phyloP scores from a whole-genome alignment of 768 basidiomycete species.

The Jaapia argillacea region DNA sequence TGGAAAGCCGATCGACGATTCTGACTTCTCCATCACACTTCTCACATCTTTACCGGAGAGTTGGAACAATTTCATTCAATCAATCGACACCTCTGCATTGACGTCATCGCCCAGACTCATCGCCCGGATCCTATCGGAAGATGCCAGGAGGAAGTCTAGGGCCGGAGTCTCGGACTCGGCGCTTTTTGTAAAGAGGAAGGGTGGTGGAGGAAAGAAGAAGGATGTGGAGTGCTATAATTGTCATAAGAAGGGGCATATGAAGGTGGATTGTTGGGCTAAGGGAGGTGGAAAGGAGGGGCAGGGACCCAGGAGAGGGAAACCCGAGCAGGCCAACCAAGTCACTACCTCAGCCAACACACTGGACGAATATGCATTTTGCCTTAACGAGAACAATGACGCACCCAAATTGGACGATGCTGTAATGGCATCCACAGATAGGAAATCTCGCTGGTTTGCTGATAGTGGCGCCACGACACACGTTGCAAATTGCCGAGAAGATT shows the following conservation, averaged over 20 bases:
- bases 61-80: conserved; percentile 13
- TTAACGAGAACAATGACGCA: too few relatives aligned
- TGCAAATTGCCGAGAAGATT: not conserved
- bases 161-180: not conserved
- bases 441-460: not conserved
- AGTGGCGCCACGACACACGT: not conserved
- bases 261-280: conserved; percentile 19
- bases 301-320: too few relatives aligned
- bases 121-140: conserved; percentile 6
- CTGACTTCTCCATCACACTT: conserved; percentile 8
- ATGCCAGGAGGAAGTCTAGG: not conserved
- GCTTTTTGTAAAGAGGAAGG: not conserved
- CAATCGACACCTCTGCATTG: conserved; percentile 4
- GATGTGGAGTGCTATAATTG: conserved; percentile 18
- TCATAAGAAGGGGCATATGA: conserved; percentile 16
- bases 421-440: too few relatives aligned
- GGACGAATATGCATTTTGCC: not conserved
- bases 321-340: too few relatives aligned
- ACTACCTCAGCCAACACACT: not conserved
- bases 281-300: conserved; percentile 29
- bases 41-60: conserved; percentile 13
- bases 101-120: conserved; percentile 8
- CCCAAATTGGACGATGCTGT: too few relatives aligned
- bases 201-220: not conserved
- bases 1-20: conserved; percentile 3